Evolutionary conservation across 257 asterid genomes (phyloP).

Genomic region (Plantago elongata): DNA sequence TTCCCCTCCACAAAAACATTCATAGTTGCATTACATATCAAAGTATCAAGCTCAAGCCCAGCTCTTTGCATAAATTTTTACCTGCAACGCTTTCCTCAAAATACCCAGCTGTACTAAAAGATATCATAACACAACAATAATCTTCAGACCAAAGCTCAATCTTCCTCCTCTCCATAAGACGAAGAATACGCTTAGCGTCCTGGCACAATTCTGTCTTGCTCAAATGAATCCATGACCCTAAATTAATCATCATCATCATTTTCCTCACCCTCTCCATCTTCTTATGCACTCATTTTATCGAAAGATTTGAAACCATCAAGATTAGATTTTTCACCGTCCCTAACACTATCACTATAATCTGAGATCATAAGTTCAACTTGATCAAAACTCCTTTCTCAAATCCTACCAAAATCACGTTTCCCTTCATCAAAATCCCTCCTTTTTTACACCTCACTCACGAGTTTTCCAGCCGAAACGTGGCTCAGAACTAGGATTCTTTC

Average conservation of each 20-base stretch:
- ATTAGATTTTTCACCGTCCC: conserved; percentile 30
- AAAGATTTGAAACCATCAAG: conserved; percentile 28
- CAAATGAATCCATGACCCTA: conserved; percentile 46
- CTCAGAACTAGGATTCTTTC: conserved; percentile 8
- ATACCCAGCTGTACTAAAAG: conserved; percentile 90
- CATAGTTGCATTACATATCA: conserved; percentile 69
- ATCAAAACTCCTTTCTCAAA: conserved; percentile 24
- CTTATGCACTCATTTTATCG: conserved; percentile 35
- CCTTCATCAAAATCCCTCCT: conserved; percentile 19
- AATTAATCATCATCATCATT: conserved; percentile 48
- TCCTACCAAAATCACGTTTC: conserved; percentile 21
- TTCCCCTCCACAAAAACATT: conserved; percentile 82
- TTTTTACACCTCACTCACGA: conserved; percentile 21
- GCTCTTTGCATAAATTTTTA: conserved; percentile 68
- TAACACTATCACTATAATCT: conserved; percentile 17
- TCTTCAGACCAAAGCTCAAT: conserved; percentile 58
- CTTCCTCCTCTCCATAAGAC: conserved; percentile 58
- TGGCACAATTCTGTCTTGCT: conserved; percentile 87
- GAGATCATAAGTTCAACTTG: conserved; percentile 23
- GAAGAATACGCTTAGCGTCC: conserved; percentile 83
- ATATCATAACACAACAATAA: conserved; percentile 87
- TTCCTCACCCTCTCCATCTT: conserved; percentile 29
- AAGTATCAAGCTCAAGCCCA: conserved; percentile 61
- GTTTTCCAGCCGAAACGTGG: conserved; percentile 12
- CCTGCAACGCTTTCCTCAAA: conserved; percentile 70